phyloP scores from a whole-genome alignment of 2,329 filamentous ascomycete species.

The Hypoxylon sp. region DNA sequence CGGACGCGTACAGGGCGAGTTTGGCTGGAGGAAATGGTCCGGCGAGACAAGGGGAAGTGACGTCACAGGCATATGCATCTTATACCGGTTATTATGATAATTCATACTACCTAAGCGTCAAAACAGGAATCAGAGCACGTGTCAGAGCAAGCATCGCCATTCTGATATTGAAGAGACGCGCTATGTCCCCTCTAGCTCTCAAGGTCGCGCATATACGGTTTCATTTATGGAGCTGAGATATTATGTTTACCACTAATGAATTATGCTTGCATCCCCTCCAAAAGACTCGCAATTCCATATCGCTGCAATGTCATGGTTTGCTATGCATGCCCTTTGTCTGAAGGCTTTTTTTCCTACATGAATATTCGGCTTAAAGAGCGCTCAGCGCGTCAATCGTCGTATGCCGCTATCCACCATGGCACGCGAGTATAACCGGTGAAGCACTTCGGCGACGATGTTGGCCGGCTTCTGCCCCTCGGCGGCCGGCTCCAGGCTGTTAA shows the following conservation, averaged over 20 bases:
- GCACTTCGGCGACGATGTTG: constrained; percentile 20
- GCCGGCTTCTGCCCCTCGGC: constrained; percentile 22
- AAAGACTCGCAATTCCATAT: background rate
- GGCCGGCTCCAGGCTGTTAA: constrained; percentile 51
- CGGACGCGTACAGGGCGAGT: background rate
- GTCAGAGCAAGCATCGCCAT: too few relatives aligned
- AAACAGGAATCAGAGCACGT: too few relatives aligned
- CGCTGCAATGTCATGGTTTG: background rate
- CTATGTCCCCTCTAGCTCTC: background rate
- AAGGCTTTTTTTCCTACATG: too few relatives aligned
- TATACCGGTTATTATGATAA: too few relatives aligned
- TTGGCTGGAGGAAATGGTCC: constrained; percentile 27
- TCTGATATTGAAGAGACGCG: background rate
- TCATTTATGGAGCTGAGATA: background rate
- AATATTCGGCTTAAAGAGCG: background rate
- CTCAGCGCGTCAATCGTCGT: constrained; percentile 11
- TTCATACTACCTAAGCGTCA: too few relatives aligned
- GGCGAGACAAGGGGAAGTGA: constrained; percentile 9
- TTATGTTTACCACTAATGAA: background rate
- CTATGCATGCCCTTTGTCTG: too few relatives aligned
- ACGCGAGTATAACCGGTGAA: constrained; percentile 32
- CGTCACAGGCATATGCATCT: constrained; percentile 17
- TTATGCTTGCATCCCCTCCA: background rate
- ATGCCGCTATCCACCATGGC: constrained; percentile 31
- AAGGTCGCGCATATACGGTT: background rate